Conservation (phyloP, 2,329 filamentous ascomycete species). For the Colletotrichum viniferum region DNA sequence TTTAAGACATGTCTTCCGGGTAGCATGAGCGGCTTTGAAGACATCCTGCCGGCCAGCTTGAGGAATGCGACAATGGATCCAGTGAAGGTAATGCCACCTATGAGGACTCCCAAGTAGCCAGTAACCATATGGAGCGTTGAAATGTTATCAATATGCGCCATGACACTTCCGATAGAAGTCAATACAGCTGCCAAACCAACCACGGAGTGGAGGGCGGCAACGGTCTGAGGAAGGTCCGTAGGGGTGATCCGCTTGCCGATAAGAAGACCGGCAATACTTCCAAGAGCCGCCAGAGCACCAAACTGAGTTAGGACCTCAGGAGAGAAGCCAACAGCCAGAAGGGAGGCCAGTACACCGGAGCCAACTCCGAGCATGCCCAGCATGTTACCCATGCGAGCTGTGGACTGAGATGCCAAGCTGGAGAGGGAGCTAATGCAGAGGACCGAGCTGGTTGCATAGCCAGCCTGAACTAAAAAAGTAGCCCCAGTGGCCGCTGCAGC, state of each 20-base stretch:
- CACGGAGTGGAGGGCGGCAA: constrained; percentile 87
- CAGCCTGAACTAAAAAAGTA: constrained; percentile 83
- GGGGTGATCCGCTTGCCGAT: constrained; percentile 89
- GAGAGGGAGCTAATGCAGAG: constrained; percentile 87
- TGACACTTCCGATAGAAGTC: constrained; percentile 86
- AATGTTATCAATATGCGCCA: constrained; percentile 58
- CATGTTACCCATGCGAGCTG: constrained; percentile 83
- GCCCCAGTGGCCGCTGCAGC: constrained; percentile 82
- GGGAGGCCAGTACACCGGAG: constrained; percentile 81
- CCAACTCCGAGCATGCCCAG: constrained; percentile 86
- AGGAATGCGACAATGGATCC: constrained; percentile 89
- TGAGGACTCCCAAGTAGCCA: constrained; percentile 84
- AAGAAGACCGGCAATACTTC: constrained; percentile 70
- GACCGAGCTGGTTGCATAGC: constrained; percentile 83
- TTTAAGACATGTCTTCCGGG: constrained; percentile 81
- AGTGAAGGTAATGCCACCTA: constrained; percentile 88
- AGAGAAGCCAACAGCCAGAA: constrained; percentile 81
- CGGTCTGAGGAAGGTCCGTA: constrained; percentile 86
- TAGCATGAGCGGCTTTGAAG: constrained; percentile 74
- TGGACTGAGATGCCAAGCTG: constrained; percentile 79
- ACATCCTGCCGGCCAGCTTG: constrained; percentile 84
- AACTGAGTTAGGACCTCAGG: constrained; percentile 82
- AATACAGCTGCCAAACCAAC: constrained; percentile 88
- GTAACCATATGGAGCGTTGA: constrained; percentile 84
- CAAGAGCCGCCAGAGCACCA: constrained; percentile 73